Base-by-base conservation (phyloP, 495 filamentous ascomycete genomes). In the Hypoxylon rickii region DNA sequence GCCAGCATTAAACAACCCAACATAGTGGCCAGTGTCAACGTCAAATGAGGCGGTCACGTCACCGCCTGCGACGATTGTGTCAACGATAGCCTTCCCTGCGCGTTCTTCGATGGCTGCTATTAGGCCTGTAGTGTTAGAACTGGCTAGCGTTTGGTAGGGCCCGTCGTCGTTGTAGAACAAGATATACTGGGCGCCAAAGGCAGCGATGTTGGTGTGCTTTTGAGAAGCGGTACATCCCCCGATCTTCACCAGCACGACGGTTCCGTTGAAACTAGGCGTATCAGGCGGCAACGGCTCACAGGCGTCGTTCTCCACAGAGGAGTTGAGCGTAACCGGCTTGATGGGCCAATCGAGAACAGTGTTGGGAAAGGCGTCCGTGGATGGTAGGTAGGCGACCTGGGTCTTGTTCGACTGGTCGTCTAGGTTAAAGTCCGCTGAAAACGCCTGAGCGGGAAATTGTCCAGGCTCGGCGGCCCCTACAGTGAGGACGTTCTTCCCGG, bases 211-310 rank as follows among this genome's bases (percentile, higher is more conserved):
- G 10, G 42, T 44, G 15, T 61, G 56, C 66, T 69, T 59, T 13
- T 54, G 43, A 10, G 45, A 20, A 31, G 57, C 41, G 36, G 49
- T 52, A 18, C 65, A 67, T 31, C 46, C 63, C 36, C 73, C 73
- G 1, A 62, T 62, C 17, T 69, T 67, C 17, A 76, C 67, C 10
- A 79, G 59, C 24, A 69, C 72, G 33, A 80, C 62, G 22, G 71
- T 70, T 3, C 49, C 44, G 3, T 70, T 66, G 21, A 80, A 62
- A 51, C 73, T 67, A 0, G 77, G 55, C 7, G 66, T 69, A 26
- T 32, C 37, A n/a, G 38, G 39, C 1, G 64, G 66, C 11, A 69
- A 41, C 0, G 61, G 51, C 0, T 22, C 20, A 36, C 69, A 71
- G 3, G 61, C 69, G 8, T 67, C 58, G 3, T 49, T 51, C 7